Evolutionary conservation across 2,329 filamentous ascomycete species (phyloP).

Genomic region (Hymenoscyphus fructigenus): DNA sequence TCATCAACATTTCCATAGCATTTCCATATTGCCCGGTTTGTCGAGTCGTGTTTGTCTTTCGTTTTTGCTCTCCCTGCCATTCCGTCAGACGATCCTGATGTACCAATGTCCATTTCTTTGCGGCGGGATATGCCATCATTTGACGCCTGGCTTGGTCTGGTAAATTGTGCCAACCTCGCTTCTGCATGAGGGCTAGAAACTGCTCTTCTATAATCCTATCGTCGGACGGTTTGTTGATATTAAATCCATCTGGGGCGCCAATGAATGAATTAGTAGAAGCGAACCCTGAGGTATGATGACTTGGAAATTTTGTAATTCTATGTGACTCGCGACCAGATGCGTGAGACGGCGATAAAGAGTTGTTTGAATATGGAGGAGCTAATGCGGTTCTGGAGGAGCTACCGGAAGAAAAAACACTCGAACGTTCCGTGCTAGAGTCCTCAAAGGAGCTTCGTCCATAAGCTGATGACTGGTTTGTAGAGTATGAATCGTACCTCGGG

Average conservation of each 20-base stretch:
- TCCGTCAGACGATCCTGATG: slow-evolving; percentile 93
- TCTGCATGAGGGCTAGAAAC: slow-evolving; percentile 93
- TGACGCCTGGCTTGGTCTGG: slow-evolving; percentile 92
- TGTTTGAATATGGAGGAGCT: slow-evolving; percentile 56
- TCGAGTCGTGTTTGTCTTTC: slow-evolving; percentile 67
- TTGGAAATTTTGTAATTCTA: slow-evolving; percentile 55
- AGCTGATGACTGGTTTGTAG: slow-evolving; percentile 39
- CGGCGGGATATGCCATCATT: slow-evolving; percentile 91
- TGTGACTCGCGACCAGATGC: slow-evolving; percentile 49
- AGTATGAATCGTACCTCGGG: slow-evolving; percentile 64
- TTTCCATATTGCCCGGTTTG: slow-evolving; percentile 68
- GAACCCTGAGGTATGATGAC: slow-evolving; percentile 26
- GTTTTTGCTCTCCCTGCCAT: slow-evolving; percentile 91
- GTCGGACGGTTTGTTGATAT: slow-evolving; percentile 72
- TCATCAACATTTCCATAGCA: slow-evolving; percentile 67
- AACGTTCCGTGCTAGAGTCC: slow-evolving; percentile 58
- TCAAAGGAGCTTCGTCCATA: slow-evolving; percentile 53
- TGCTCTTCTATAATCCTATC: slow-evolving; percentile 85
- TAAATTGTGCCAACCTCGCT: slow-evolving; percentile 94
- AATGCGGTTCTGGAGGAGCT: slow-evolving; percentile 54
- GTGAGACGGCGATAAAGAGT: slow-evolving; percentile 41
- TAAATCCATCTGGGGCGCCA: slow-evolving; percentile 42
- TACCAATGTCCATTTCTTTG: slow-evolving; percentile 97
- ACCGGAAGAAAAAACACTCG: slow-evolving; percentile 54
- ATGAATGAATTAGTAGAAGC: slow-evolving; percentile 22